phyloP scores from a whole-genome alignment of 2,329 filamentous ascomycete species.

The Diaporthe citrichinensis region DNA sequence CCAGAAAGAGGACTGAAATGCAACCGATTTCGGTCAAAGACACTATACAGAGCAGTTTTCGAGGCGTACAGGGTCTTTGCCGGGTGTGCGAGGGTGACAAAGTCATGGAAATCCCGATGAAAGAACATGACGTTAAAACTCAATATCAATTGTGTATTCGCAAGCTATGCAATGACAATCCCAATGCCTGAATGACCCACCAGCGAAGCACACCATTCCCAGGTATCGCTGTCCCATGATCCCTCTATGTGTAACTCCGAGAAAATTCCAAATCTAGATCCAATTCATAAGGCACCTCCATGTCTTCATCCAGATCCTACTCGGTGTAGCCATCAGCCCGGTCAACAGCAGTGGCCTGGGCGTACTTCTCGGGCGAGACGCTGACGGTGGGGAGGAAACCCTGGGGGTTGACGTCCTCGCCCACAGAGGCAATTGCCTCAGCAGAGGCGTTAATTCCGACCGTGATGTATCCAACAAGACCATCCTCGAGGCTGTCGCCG shows the following conservation, averaged over 20 bases:
- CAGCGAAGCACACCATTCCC: not conserved
- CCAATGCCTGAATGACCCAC: not conserved
- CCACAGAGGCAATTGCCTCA: conserved; percentile 38
- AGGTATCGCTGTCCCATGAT: not conserved
- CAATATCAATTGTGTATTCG: not conserved
- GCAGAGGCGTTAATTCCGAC: conserved; percentile 61
- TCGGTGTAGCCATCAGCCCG: conserved; percentile 27
- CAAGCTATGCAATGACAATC: not conserved
- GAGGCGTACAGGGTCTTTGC: not conserved
- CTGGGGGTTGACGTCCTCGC: conserved; percentile 23
- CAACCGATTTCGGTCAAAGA: too few relatives aligned
- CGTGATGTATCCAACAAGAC: conserved; percentile 66
- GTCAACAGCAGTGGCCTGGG: conserved; percentile 27
- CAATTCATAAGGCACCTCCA: not conserved
- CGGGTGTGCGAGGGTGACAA: not conserved
- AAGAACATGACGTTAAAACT: not conserved
- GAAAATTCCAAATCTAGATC: not conserved
- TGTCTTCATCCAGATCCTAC: not conserved
- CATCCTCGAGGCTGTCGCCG: conserved; percentile 63
- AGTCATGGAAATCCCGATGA: not conserved
- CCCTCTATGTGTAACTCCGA: not conserved
- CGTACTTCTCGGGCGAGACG: conserved; percentile 29
- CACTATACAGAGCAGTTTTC: not conserved
- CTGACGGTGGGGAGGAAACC: conserved; percentile 27
- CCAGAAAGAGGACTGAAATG: not conserved